Evolutionary conservation across 2,329 filamentous ascomycete genomes (phyloP).

Genomic region (Fusarium neocosmosporiellum): DNA sequence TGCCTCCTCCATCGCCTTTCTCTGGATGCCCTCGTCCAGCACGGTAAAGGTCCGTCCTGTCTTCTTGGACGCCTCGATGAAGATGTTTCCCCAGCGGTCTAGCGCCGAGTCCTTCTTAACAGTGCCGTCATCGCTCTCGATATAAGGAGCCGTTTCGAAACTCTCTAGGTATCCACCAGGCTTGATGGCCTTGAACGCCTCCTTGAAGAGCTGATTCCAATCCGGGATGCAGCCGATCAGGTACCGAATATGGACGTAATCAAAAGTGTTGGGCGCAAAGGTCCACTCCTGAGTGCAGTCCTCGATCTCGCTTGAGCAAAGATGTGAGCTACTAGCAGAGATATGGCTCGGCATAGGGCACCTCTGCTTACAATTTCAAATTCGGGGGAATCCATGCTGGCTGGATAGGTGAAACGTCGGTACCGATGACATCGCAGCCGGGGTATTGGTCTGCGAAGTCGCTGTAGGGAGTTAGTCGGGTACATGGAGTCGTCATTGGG

Average conservation of each 20-base stretch:
- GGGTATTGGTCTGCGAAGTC: slow-evolving; percentile 60
- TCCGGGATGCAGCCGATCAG: slow-evolving; percentile 67
- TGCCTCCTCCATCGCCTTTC: slow-evolving; percentile 36
- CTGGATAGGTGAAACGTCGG: slow-evolving; percentile 68
- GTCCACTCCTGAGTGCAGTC: slow-evolving; percentile 48
- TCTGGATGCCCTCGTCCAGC: slow-evolving; percentile 32
- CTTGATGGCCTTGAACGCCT: slow-evolving; percentile 62
- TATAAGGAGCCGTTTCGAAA: slow-evolving; percentile 43
- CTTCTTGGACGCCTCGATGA: slow-evolving; percentile 45
- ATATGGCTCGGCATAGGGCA: accelerated
- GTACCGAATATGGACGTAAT: slow-evolving; percentile 70
- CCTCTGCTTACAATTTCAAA: slow-evolving; percentile 53
- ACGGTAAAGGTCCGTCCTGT: slow-evolving; percentile 46
- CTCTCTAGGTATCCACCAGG: slow-evolving; percentile 63
- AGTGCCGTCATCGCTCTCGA: slow-evolving; percentile 48
- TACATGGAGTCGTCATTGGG: accelerated
- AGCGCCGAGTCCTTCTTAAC: slow-evolving; percentile 43
- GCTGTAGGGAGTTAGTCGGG: slow-evolving; percentile 47
- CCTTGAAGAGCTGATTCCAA: slow-evolving; percentile 64
- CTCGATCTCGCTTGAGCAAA: slow-evolving; percentile 36
- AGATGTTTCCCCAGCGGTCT: slow-evolving; percentile 44
- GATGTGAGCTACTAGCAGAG: neutral
- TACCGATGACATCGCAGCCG: slow-evolving; percentile 59
- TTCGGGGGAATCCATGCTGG: slow-evolving; percentile 59
- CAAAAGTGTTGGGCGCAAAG: slow-evolving; percentile 54